Evolutionary conservation across 2,329 filamentous ascomycete species (phyloP).

Genomic region (Beauveria brongniartii): DNA sequence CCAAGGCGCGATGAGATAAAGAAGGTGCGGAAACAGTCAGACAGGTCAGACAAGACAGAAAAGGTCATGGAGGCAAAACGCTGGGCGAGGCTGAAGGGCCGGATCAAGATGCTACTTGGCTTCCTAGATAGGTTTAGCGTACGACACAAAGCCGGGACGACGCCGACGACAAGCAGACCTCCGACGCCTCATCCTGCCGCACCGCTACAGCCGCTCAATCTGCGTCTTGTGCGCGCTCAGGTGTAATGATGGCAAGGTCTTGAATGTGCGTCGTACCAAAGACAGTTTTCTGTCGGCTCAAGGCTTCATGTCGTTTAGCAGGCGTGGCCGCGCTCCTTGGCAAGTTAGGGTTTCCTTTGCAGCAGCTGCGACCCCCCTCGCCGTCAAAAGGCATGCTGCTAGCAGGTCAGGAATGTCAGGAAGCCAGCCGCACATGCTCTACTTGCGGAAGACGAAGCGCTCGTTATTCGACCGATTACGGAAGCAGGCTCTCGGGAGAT

Average conservation of each 20-base stretch:
- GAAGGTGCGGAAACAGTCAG: neutral
- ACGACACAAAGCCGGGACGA: neutral
- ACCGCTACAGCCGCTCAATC: neutral
- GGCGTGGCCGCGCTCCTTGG: no score
- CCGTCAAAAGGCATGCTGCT: no score
- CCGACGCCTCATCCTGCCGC: neutral
- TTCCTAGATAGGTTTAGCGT: constrained; percentile 8
- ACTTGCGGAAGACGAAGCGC: neutral
- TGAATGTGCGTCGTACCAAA: no score
- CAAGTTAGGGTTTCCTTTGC: no score
- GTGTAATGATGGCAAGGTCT: no score
- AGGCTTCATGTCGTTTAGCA: no score
- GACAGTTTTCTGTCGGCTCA: no score
- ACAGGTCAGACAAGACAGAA: neutral
- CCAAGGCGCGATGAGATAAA: no score
- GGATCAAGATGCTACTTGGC: constrained; percentile 4
- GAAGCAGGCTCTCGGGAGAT: neutral
- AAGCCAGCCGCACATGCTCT: no score
- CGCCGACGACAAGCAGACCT: no score
- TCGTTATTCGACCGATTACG: neutral
- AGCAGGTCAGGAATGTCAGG: no score
- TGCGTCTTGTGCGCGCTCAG: neutral
- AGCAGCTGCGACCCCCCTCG: no score
- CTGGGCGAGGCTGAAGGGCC: neutral
- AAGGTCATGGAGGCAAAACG: neutral